Evolutionary conservation across 768 basidiomycete genomes (phyloP), one percentile per base, ranked within the genome.

Genomic region (Phylloporus arenicola): DNA sequence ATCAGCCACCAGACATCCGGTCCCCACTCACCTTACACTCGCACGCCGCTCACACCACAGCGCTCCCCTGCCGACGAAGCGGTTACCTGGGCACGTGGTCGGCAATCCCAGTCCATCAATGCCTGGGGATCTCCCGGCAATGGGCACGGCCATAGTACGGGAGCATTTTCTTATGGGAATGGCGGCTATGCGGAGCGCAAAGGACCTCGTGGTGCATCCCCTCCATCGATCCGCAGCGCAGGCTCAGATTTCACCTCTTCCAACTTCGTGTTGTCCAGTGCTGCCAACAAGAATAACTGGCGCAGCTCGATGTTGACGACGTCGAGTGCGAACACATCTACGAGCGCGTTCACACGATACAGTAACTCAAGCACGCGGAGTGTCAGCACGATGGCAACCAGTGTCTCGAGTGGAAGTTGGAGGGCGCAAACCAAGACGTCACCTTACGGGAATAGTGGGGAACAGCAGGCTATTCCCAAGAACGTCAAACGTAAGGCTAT

Each of bases 401-500:
- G 86, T 57, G 79, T 88, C 6, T 88, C 86, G 29, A 78, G 80
- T 20, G 71, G 76, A 43, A 88, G 85, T 66, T 88, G 88, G 85
- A 80, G 86, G 60, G 78, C 77, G 17, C 76, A 73, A 55, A 47
- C 50, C 45, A 64, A 55, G 48, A 25, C 55, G 9, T 29, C 60
- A 14, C 45, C 50, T 35, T 38, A 46, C 17, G 62, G 59, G 25
- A 50, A 41, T 20, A 34, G 17, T 25, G 57, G 65, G 57, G 62
- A 57, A 56, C 56, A 66, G 54, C 56, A 58, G 54, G 65, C 60
- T 62, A 52, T 69, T 19, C 81, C 83, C 47, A 82, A 78, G 75
- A 92, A 90, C 68, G 75, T 92, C 76, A 92, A 92, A 78, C 73
- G 90, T 92, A 63, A 68, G 39, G 86, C 79, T 45, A 33, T n/a